A percentile compares a stretch with the other conserved stretches of the same genome.
These are phyloP conservation scores for Fusarium caatingaense DNA, from an alignment of 2,329 filamentous ascomycete genomes.

Conservation along the genomic window DNA sequence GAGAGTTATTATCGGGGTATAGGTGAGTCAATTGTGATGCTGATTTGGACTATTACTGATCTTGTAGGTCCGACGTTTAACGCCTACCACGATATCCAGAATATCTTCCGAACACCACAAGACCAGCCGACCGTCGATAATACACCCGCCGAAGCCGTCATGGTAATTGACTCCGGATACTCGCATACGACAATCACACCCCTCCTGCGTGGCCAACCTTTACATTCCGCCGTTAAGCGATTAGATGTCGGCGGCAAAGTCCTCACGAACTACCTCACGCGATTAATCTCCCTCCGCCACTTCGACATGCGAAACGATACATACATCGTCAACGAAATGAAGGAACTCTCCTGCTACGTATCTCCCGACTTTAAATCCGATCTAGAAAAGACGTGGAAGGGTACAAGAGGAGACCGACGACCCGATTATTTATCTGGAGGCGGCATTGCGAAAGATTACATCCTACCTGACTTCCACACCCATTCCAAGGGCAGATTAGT, in stretches of 20 bases:
- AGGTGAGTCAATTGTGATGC: slow-evolving; percentile 66
- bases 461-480: slow-evolving; percentile 82
- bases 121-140: slow-evolving; percentile 55
- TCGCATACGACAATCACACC: slow-evolving; percentile 93
- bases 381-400: slow-evolving; percentile 87
- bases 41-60: slow-evolving; percentile 2
- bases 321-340: slow-evolving; percentile 94
- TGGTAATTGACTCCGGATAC: slow-evolving; percentile 92
- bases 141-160: slow-evolving; percentile 79
- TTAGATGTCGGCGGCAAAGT: slow-evolving; percentile 94
- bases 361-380: slow-evolving; percentile 80
- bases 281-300: slow-evolving; percentile 88
- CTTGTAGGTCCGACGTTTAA: slow-evolving; percentile 76
- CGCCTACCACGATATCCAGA: slow-evolving; percentile 82
- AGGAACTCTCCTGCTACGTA: slow-evolving; percentile 88
- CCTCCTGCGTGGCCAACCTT: slow-evolving; percentile 80
- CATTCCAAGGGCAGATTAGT: slow-evolving; percentile 74
- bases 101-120: slow-evolving; percentile 71
- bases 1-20: slow-evolving; percentile 82
- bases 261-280: slow-evolving; percentile 91
- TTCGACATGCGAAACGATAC: slow-evolving; percentile 97
- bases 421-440: slow-evolving; percentile 61
- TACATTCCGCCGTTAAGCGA: slow-evolving; percentile 84
- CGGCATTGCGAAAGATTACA: slow-evolving; percentile 86
- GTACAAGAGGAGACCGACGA: slow-evolving; percentile 69